Evolutionary conservation across 192 early-diverging fungal species (phyloP).

Genomic region (Backusella mclennaniae): DNA sequence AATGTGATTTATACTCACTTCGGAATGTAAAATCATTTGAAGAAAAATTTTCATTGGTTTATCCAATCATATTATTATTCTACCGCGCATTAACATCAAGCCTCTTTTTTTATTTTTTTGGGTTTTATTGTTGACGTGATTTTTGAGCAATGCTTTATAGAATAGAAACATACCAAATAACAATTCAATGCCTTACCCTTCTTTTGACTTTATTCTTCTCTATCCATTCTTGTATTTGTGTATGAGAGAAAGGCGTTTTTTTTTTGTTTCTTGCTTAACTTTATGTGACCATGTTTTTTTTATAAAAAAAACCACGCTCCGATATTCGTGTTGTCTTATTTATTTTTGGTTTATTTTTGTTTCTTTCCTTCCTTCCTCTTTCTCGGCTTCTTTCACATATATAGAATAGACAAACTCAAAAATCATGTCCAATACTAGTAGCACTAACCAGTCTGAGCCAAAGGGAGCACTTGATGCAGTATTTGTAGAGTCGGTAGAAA

Average conservation of each 20-base stretch:
- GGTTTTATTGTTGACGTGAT: neutral
- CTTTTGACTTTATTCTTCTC: neutral
- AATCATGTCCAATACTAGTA: neutral
- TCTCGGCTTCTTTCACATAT: neutral
- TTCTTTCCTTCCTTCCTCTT: neutral
- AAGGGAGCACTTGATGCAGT: constrained; percentile 57
- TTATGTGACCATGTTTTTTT: neutral
- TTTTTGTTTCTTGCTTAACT: neutral
- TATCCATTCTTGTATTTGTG: neutral
- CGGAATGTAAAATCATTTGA: neutral
- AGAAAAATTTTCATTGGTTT: constrained; percentile 12
- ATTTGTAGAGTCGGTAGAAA: constrained; percentile 64
- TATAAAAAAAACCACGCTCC: neutral
- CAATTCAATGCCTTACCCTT: neutral
- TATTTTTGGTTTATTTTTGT: neutral
- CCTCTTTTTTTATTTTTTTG: neutral
- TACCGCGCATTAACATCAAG: neutral
- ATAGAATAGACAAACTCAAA: neutral
- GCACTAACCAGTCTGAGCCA: constrained; percentile 7
- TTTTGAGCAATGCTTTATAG: neutral
- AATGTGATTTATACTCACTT: constrained; percentile 1
- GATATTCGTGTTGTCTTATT: neutral
- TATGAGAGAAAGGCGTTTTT: neutral
- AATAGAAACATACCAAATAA: neutral
- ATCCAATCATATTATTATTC: neutral